Evolutionary conservation across 306 rosid species (phyloP).

Genomic region (Vigna nakashimae): DNA sequence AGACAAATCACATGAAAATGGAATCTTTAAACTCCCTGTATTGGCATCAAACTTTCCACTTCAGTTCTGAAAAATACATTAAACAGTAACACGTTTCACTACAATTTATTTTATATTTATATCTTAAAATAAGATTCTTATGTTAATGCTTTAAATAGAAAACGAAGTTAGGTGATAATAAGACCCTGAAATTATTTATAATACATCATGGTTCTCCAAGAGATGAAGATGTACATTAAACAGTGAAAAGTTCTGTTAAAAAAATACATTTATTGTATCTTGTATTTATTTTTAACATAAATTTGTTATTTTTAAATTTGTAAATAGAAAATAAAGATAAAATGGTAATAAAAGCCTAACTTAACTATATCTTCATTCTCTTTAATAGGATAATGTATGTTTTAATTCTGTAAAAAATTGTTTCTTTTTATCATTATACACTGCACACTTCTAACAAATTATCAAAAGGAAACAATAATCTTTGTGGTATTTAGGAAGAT

Average conservation of each 20-base stretch:
- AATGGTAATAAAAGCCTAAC: neutral
- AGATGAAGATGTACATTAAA: too few relatives aligned
- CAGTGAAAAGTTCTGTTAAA: too few relatives aligned
- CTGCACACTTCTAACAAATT: neutral
- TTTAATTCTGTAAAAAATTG: neutral
- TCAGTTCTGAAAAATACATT: too few relatives aligned
- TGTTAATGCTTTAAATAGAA: too few relatives aligned
- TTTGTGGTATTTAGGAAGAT: too few relatives aligned
- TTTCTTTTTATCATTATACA: neutral
- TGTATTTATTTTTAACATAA: neutral
- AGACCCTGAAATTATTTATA: neutral
- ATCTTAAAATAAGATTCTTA: neutral
- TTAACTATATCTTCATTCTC: neutral
- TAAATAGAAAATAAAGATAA: neutral
- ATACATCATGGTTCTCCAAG: too few relatives aligned
- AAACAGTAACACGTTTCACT: too few relatives aligned
- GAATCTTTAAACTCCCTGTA: conserved; percentile 44
- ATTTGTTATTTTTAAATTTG: neutral
- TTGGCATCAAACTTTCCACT: conserved; percentile 25
- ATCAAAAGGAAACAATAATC: neutral
- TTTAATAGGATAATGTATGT: neutral
- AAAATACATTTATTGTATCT: too few relatives aligned
- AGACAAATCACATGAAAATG: conserved; percentile 40
- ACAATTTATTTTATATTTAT: too few relatives aligned
- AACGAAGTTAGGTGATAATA: neutral